These are phyloP conservation scores for Anisodus acutangulus DNA, from an alignment of 257 asterid genomes.

Conservation along the genomic window DNA sequence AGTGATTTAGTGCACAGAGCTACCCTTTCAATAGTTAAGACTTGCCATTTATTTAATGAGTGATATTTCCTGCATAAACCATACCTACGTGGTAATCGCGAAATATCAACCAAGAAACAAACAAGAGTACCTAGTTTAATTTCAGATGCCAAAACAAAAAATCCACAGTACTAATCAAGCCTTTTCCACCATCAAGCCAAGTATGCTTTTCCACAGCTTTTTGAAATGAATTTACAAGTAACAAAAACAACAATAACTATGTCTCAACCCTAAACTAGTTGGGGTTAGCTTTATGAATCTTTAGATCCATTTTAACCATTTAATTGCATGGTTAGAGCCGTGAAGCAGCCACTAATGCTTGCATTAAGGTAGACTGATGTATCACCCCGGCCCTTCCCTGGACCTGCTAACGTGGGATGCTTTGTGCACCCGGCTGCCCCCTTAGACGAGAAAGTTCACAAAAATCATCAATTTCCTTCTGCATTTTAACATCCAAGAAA, in stretches of 20 bases:
- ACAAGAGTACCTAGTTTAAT: neutral
- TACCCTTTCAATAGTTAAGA: neutral
- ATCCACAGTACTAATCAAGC: neutral
- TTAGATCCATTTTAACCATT: neutral
- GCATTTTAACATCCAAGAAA: neutral
- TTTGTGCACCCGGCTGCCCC: too few species aligned
- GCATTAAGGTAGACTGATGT: too few species aligned
- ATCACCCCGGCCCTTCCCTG: too few species aligned
- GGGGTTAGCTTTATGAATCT: neutral
- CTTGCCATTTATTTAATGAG: neutral
- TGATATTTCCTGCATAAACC: neutral
- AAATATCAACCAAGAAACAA: neutral
- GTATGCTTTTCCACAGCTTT: neutral
- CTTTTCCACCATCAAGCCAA: neutral
- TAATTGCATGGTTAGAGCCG: neutral
- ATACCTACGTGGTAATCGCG: too few species aligned
- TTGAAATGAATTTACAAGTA: neutral
- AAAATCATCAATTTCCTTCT: neutral
- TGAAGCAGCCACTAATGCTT: too few species aligned
- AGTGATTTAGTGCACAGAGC: neutral
- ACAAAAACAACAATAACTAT: conserved; percentile 14
- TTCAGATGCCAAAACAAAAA: neutral
- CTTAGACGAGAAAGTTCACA: neutral
- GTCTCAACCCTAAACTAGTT: conserved; percentile 15
- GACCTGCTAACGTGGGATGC: too few species aligned